A percentile compares a stretch with the other conserved stretches of the same genome.
Conservation (phyloP, 139 green algal genomes). For the Klebsormidium nitens region DNA sequence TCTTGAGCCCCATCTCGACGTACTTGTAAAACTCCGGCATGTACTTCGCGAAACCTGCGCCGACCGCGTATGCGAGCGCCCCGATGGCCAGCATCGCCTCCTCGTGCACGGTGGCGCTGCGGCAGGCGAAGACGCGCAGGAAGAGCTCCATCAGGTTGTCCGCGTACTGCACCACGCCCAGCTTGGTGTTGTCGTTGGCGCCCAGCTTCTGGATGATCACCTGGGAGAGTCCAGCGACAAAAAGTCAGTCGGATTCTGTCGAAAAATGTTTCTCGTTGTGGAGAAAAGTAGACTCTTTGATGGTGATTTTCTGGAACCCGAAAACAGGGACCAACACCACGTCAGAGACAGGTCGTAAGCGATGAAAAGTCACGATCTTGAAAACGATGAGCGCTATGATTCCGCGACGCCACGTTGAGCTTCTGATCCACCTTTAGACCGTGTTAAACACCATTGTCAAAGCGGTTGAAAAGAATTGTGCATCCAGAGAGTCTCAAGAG, state of each 20-base stretch:
- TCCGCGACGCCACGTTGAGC: no score
- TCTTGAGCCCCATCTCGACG: constrained; percentile 76
- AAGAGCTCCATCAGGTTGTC: constrained; percentile 77
- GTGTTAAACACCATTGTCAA: no score
- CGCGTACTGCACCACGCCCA: constrained; percentile 56
- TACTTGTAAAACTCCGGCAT: constrained; percentile 74
- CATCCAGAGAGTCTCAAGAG: no score
- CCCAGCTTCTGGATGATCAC: constrained; percentile 77
- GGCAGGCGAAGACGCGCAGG: constrained; percentile 55
- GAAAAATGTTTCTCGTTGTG: background rate
- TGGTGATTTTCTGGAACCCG: background rate
- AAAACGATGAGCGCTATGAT: no score
- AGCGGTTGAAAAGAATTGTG: no score
- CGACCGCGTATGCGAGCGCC: constrained; percentile 68
- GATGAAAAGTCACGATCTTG: no score
- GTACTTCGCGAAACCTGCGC: constrained; percentile 81
- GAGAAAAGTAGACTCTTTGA: background rate
- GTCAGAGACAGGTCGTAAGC: background rate
- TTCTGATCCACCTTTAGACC: no score
- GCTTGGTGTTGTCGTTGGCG: constrained; percentile 60
- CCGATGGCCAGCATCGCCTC: constrained; percentile 92
- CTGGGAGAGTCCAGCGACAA: constrained; percentile 24
- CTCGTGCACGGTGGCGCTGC: constrained; percentile 73
- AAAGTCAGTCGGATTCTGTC: background rate
- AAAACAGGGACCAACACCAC: background rate